phyloP scores from a whole-genome alignment of 1,139 yeast species.

The Taphrina deformans region DNA sequence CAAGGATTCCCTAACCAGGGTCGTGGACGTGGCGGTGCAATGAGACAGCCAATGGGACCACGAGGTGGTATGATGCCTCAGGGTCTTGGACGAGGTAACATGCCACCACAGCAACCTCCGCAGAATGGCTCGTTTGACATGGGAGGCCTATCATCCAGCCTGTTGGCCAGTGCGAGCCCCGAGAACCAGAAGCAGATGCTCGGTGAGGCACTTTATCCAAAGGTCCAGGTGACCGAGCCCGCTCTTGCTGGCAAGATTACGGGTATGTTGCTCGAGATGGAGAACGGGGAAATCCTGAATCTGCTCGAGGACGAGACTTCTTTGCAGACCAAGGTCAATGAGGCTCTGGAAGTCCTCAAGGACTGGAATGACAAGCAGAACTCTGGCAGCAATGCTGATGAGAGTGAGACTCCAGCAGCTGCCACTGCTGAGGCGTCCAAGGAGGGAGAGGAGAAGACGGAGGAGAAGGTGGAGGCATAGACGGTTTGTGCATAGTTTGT shows the following conservation, averaged over 20 bases:
- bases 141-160: constrained; percentile 26
- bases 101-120: constrained; percentile 59
- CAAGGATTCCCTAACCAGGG: constrained; percentile 32
- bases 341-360: constrained; percentile 90
- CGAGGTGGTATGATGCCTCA: constrained; percentile 51
- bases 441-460: background rate
- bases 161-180: constrained; percentile 50
- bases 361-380: constrained; percentile 48
- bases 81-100: constrained; percentile 33
- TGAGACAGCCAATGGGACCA: constrained; percentile 28
- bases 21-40: constrained; percentile 31
- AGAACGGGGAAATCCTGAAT: constrained; percentile 84
- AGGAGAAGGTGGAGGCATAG: constrained; percentile 23
- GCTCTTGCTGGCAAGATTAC: constrained; percentile 99
- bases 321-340: constrained; percentile 88
- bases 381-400: constrained; percentile 10
- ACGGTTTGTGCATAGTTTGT: background rate
- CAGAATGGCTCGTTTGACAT: constrained; percentile 58
- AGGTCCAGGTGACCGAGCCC: constrained; percentile 85
- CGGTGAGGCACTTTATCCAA: constrained; percentile 97
- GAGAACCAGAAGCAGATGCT: constrained; percentile 95
- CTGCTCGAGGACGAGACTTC: constrained; percentile 81
- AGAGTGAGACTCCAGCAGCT: constrained; percentile 1
- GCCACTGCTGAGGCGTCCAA: background rate
- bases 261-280: constrained; percentile 97